Evolutionary conservation across 192 early-diverging fungal species (phyloP).

Genomic region (Chytriomyces sp.): DNA sequence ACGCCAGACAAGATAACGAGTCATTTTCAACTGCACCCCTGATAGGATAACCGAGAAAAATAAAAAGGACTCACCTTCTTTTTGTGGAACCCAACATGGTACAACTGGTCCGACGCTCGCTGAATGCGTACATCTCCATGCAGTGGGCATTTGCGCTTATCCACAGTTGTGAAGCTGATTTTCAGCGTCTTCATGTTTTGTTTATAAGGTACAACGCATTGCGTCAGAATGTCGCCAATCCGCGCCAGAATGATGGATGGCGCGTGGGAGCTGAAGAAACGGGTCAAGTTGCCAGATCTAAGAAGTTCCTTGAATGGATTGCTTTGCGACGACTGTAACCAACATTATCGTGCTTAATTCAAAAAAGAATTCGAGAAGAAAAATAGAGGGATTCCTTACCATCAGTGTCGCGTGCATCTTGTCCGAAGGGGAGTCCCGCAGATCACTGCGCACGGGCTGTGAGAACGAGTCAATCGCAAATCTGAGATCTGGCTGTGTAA

Average conservation of each 20-base stretch:
- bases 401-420: not conserved
- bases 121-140: slow-evolving; percentile 66
- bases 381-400: not conserved
- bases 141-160: slow-evolving; percentile 67
- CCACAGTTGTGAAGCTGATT: slow-evolving; percentile 68
- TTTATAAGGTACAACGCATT: slow-evolving; percentile 54
- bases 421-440: slow-evolving; percentile 13
- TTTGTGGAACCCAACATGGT: slow-evolving; percentile 67
- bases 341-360: not conserved
- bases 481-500: slow-evolving; percentile 23
- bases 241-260: slow-evolving; percentile 31
- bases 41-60: not conserved
- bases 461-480: slow-evolving; percentile 50
- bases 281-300: slow-evolving; percentile 44
- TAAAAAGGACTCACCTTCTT: slow-evolving; percentile 51
- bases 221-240: slow-evolving; percentile 35
- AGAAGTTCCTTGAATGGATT: slow-evolving; percentile 48
- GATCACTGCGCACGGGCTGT: slow-evolving; percentile 42
- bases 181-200: slow-evolving; percentile 24
- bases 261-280: slow-evolving; percentile 44
- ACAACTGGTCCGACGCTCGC: slow-evolving; percentile 42
- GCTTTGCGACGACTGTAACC: slow-evolving; percentile 24
- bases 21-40: not conserved
- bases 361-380: no score
- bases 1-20: not conserved